A percentile compares a stretch with the other conserved stretches of the same genome.
phyloP scores from a whole-genome alignment of 345 rosid species.

The Leavenworthia alabamica region DNA sequence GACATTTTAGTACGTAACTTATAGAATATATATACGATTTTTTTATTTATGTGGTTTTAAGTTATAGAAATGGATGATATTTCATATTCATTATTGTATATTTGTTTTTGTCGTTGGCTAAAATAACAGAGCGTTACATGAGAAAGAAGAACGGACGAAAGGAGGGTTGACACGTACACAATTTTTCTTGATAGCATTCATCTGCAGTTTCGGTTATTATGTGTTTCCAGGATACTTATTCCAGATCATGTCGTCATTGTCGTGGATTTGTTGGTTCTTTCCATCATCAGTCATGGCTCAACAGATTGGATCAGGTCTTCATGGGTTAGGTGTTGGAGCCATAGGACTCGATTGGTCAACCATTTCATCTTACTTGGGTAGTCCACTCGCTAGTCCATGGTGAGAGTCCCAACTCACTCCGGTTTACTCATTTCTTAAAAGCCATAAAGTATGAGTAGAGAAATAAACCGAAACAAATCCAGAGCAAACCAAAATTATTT shows the following conservation, averaged over 20 bases:
- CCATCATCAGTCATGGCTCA: constrained; percentile 72
- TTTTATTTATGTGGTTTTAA: not conserved
- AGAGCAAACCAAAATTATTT: not conserved
- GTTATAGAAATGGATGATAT: not conserved
- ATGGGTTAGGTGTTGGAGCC: constrained; percentile 76
- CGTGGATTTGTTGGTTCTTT: constrained; percentile 92
- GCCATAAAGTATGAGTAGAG: not conserved
- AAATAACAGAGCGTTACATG: constrained; percentile 67
- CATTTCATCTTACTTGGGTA: constrained; percentile 88
- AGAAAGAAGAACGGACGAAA: constrained; percentile 62
- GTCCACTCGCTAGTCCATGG: constrained; percentile 99
- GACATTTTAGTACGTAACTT: not conserved
- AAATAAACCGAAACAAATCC: not conserved
- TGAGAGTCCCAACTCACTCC: constrained; percentile 5
- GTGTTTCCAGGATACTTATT: constrained; percentile 89
- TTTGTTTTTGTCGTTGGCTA: not conserved
- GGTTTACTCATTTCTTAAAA: not conserved
- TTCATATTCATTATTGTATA: not conserved
- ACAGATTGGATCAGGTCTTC: constrained; percentile 87
- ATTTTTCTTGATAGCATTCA: constrained; percentile 71
- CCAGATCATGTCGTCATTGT: constrained; percentile 73
- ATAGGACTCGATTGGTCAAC: constrained; percentile 91
- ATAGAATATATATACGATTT: not conserved
- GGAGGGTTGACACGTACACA: constrained; percentile 81
- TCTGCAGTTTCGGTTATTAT: constrained; percentile 84